Percentiles rank a stretch among this genome's conserved stretches.
Evolutionary conservation across 805 yeast species (phyloP).

Genomic region (Hanseniaspora singularis): DNA sequence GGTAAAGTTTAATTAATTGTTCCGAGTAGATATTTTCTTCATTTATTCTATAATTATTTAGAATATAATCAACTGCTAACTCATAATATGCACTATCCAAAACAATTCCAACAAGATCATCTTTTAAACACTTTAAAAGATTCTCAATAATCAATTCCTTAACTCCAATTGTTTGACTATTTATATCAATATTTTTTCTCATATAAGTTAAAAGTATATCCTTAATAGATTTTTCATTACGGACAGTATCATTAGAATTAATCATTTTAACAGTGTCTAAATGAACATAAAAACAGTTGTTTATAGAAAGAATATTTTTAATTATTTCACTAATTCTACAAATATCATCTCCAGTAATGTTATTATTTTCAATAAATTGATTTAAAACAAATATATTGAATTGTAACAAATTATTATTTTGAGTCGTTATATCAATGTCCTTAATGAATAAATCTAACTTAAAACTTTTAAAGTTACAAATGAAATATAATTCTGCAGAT

Average conservation of each 20-base stretch:
- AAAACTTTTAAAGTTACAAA: slow-evolving; percentile 8
- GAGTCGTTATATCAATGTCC: not conserved
- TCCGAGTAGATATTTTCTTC: not conserved
- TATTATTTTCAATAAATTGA: not conserved
- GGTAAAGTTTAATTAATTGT: not conserved
- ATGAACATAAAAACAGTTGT: slow-evolving; percentile 1
- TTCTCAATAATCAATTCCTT: slow-evolving; percentile 3
- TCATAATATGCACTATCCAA: slow-evolving; percentile 4
- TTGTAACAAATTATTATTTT: not conserved
- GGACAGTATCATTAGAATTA: too few species aligned
- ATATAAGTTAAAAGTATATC: not conserved
- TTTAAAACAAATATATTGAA: slow-evolving; percentile 7
- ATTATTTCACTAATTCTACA: too few species aligned
- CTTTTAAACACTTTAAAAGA: not conserved
- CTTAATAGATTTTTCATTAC: too few species aligned
- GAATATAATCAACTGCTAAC: slow-evolving; percentile 4
- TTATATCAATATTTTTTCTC: not conserved
- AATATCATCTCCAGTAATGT: not conserved
- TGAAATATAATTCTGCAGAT: slow-evolving; percentile 5
- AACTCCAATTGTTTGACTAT: not conserved
- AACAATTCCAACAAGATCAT: not conserved
- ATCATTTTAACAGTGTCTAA: too few species aligned
- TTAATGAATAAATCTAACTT: not conserved
- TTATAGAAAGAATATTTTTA: not conserved
- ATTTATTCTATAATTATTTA: not conserved